Base-by-base conservation (phyloP, 306 rosid genomes). In the Oemleria cerasiformis region DNA sequence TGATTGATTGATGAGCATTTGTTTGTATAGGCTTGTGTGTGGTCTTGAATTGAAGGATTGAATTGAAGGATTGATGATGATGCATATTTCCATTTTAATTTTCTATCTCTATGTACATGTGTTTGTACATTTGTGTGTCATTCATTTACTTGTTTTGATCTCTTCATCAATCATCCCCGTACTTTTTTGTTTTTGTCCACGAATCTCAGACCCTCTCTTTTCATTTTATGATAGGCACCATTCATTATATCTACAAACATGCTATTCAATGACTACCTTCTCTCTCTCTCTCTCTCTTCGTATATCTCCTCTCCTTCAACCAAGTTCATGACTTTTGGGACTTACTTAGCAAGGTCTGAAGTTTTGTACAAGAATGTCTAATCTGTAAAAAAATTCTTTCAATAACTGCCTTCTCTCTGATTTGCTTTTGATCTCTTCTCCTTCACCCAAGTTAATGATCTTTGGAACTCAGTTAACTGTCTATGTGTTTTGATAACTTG, bases 31-130 rank as follows among this genome's bases (percentile, higher is more conserved):
- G 67, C 78, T 78, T 74, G n/a, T 75, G 68, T 63, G 58, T 73
- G 53, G 68, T 43, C 39, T 70, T 79, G 70, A 82, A 71, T 70
- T 73, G 59, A n/a, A n/a, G n/a, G n/a, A n/a, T n/a, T n/a, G n/a
- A n/a, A n/a, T n/a, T n/a, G n/a, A n/a, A n/a, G n/a, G n/a, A n/a
- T n/a, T n/a, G n/a, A n/a, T n/a, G 50, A 54, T 76, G 72, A 82
- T 85, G 83, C 82, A 81, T 74, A 30, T 86, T 82, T 72, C 82
- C 56, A 79, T 77, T 75, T 64, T 44, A 23, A 44, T 20, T 40
- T 13, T 23, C 25, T 50, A 17, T 56, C 55, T 69, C 40, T 30
- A 17, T 6, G 48, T 57, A 75, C 68, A 74, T 60, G 68, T 75
- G 12, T n/a, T 47, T 9, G 43, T 69, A 75, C 60, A 39, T 61